phyloP scores from a whole-genome alignment of 176 grass and related monocot species.

The Neostapfia colusana region DNA sequence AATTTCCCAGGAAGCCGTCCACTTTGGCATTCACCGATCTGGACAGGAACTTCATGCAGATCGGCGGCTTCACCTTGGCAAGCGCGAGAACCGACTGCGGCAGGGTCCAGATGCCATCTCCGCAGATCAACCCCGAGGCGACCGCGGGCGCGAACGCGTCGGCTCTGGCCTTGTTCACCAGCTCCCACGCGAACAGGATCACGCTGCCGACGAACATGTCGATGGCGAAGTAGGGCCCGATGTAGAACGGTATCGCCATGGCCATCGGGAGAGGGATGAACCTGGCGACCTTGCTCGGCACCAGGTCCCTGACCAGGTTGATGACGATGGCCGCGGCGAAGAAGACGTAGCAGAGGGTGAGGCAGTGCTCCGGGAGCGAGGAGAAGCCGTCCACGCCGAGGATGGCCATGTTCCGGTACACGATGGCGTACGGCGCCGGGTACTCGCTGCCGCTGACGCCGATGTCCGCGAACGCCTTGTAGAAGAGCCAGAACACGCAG shows the following conservation, averaged over 20 bases:
- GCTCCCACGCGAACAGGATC: constrained; percentile 42
- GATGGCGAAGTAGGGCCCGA: constrained; percentile 50
- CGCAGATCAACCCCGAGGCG: constrained; percentile 45
- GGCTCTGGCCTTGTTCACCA: constrained; percentile 30
- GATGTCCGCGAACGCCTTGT: constrained; percentile 51
- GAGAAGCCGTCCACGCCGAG: constrained; percentile 59
- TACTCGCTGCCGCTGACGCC: constrained; percentile 40
- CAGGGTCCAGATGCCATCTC: constrained; percentile 52
- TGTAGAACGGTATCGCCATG: constrained; percentile 55
- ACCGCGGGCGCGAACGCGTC: constrained; percentile 44
- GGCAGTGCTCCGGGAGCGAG: constrained; percentile 47
- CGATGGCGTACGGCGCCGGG: constrained; percentile 51
- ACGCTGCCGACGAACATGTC: constrained; percentile 55
- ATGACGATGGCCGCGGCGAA: constrained; percentile 44
- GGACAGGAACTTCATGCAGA: constrained; percentile 62
- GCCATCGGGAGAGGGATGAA: constrained; percentile 58
- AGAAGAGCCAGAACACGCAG: constrained; percentile 73
- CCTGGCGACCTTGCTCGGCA: constrained; percentile 25
- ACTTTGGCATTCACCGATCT: constrained; percentile 46
- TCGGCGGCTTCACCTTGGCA: constrained; percentile 56
- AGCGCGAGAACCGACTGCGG: constrained; percentile 47
- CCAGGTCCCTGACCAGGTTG: constrained; percentile 36
- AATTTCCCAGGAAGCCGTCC: constrained; percentile 39
- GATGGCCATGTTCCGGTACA: constrained; percentile 65
- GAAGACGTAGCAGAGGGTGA: constrained; percentile 56